Percentiles rank a stretch among this genome's conserved stretches.
phyloP scores from a whole-genome alignment of 352 stramenopile genomes.

The Globisporangium cystogenes region DNA sequence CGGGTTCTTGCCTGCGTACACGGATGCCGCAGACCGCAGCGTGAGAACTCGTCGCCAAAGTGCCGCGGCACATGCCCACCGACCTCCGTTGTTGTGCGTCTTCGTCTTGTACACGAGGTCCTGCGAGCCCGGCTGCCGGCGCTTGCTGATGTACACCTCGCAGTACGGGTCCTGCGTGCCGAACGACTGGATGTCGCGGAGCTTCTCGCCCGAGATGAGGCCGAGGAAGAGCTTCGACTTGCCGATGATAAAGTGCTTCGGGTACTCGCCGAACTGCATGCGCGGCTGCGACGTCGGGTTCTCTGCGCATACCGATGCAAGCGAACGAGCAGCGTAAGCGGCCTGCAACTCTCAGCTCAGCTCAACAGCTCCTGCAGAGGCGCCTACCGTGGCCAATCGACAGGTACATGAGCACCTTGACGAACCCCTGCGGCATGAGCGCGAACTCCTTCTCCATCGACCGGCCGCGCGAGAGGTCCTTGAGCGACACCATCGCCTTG shows the following conservation, averaged over 20 bases:
- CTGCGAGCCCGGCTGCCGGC: conserved; percentile 24
- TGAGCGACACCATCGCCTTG: conserved; percentile 59
- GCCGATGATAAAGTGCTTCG: conserved; percentile 67
- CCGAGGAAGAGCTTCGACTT: conserved; percentile 67
- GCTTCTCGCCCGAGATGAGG: conserved; percentile 64
- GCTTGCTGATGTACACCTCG: conserved; percentile 60
- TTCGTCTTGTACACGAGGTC: conserved; percentile 67
- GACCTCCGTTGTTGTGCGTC: conserved; percentile 76
- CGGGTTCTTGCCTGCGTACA: conserved; percentile 54
- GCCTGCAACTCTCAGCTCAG: not conserved
- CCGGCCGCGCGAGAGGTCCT: conserved; percentile 61
- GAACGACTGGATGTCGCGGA: conserved; percentile 72
- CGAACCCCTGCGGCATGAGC: conserved; percentile 57
- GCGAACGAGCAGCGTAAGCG: not conserved
- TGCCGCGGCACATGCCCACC: not conserved
- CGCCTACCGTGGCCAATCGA: conserved; percentile 53
- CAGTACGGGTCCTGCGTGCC: conserved; percentile 73
- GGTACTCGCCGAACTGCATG: conserved; percentile 66
- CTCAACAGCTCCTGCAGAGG: not conserved
- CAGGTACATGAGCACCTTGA: conserved; percentile 67
- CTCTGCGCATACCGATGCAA: conserved; percentile 35
- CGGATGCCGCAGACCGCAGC: not conserved
- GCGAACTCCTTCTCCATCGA: conserved; percentile 82
- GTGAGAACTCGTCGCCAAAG: not conserved
- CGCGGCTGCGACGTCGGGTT: conserved; percentile 60